A percentile compares a stretch with the other conserved stretches of the same genome.
Evolutionary conservation across 495 filamentous ascomycete species (phyloP).

Genomic region (Talaromyces nanjingensis): DNA sequence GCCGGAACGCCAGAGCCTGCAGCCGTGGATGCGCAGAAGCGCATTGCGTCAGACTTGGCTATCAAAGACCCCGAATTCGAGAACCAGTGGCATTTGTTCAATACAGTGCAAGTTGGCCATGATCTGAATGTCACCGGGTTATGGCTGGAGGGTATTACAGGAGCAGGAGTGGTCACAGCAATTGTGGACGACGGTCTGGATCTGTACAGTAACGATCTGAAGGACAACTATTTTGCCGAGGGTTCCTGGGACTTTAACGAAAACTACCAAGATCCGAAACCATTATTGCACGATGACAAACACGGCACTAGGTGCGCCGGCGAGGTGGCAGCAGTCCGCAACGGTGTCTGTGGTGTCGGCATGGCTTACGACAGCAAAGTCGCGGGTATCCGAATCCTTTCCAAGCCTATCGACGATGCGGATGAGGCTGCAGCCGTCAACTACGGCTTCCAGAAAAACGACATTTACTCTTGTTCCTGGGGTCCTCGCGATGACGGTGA

Average conservation of each 20-base stretch:
- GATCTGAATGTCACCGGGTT: conserved; percentile 91
- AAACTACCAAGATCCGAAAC: conserved; percentile 66
- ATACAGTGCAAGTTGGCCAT: conserved; percentile 72
- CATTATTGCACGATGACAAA: conserved; percentile 68
- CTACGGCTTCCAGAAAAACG: conserved; percentile 82
- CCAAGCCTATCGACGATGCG: conserved; percentile 79
- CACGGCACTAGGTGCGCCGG: conserved; percentile 95
- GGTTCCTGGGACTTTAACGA: conserved; percentile 98
- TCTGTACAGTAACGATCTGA: conserved; percentile 93
- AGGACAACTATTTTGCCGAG: conserved; percentile 81
- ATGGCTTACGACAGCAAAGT: conserved; percentile 90
- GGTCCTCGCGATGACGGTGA: conserved; percentile 88
- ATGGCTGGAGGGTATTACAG: conserved; percentile 90
- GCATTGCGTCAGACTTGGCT: conserved; percentile 54
- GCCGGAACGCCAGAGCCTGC: conserved; percentile 28
- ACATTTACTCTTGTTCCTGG: conserved; percentile 99
- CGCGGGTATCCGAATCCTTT: conserved; percentile 84
- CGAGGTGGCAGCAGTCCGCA: conserved; percentile 83
- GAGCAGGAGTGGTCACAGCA: conserved; percentile 78
- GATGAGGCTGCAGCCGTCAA: conserved; percentile 92
- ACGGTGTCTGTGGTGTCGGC: conserved; percentile 91
- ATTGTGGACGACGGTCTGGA: conserved; percentile 96
- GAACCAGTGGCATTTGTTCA: conserved; percentile 94
- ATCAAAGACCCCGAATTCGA: conserved; percentile 87
- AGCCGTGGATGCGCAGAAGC: conserved; percentile 48